Evolutionary conservation across 139 green algal species (phyloP).

Genomic region (Ettlia oleoabundans): DNA sequence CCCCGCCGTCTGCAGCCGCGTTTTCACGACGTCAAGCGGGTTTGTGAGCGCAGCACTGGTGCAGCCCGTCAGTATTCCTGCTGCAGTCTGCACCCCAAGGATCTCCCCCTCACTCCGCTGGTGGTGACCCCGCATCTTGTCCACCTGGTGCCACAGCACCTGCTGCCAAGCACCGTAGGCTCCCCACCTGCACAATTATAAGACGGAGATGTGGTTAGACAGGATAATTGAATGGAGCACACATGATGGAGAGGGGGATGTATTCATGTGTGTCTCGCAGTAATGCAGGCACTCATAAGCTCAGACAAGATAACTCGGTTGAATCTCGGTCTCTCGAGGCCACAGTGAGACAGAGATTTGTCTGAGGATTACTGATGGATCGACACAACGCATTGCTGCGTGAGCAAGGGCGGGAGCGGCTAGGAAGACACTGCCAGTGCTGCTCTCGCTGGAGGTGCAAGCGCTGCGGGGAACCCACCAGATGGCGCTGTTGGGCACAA

Average conservation of each 20-base stretch:
- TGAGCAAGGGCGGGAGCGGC: background rate
- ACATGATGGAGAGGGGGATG: too few species aligned
- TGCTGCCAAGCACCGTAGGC: slow-evolving; percentile 87
- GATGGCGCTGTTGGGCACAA: slow-evolving; percentile 80
- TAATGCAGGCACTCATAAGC: too few species aligned
- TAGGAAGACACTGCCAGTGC: too few species aligned
- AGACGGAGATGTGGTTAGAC: slow-evolving; percentile 47
- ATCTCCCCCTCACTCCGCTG: slow-evolving; percentile 47
- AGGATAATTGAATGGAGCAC: too few species aligned
- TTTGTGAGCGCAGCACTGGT: slow-evolving; percentile 76
- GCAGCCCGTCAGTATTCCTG: slow-evolving; percentile 70
- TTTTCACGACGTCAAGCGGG: slow-evolving; percentile 89
- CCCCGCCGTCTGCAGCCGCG: slow-evolving; percentile 67
- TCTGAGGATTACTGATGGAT: too few species aligned
- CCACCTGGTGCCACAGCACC: slow-evolving; percentile 75
- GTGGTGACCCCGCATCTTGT: slow-evolving; percentile 23
- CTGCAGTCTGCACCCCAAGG: slow-evolving; percentile 69
- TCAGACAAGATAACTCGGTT: too few species aligned
- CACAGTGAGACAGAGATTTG: too few species aligned
- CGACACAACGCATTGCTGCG: background rate
- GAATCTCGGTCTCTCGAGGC: too few species aligned
- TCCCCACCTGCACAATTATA: slow-evolving; percentile 71
- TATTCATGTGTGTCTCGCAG: too few species aligned
- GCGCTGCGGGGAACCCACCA: slow-evolving; percentile 70
- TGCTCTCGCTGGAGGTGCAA: background rate